Evolutionary conservation across 495 filamentous ascomycete genomes (phyloP).

Genomic region (Aspergillus kassunensis): DNA sequence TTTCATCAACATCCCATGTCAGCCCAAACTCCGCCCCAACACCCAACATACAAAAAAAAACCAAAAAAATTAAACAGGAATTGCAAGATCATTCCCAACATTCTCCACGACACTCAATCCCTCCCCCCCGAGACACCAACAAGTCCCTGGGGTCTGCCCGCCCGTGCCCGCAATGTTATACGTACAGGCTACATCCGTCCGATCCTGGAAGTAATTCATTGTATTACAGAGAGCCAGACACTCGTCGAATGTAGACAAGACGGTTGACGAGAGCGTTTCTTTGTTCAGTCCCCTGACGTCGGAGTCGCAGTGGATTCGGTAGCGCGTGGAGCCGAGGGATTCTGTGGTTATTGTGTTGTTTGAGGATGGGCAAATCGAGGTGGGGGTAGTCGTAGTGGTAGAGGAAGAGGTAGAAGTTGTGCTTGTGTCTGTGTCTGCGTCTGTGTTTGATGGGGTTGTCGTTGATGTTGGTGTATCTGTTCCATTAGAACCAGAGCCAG

Average conservation of each 20-base stretch:
- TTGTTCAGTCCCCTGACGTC: conserved; percentile 5
- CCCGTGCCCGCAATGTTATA: conserved; percentile 14
- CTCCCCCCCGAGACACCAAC: conserved; percentile 11
- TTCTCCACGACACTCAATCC: background rate
- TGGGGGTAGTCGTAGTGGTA: background rate
- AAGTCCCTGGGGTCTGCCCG: conserved; percentile 10
- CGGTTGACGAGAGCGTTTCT: conserved; percentile 9
- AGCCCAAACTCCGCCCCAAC: no score
- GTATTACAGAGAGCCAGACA: conserved; percentile 12
- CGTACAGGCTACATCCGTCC: conserved; percentile 10
- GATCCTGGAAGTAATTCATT: conserved; percentile 14
- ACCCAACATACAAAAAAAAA: background rate
- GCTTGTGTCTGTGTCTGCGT: background rate
- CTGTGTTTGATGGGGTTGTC: background rate
- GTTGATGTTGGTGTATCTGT: background rate
- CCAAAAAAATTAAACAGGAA: background rate
- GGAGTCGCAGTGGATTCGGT: conserved; percentile 13
- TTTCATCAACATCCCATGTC: no score
- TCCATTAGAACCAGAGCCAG: background rate
- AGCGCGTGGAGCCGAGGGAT: background rate
- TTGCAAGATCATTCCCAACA: conserved; percentile 8
- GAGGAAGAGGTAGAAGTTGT: background rate
- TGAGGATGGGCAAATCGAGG: conserved; percentile 4
- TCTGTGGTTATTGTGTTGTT: conserved; percentile 8
- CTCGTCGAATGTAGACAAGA: conserved; percentile 1